Conservation (phyloP, 129 eudicot species). For the Pulicaria dysenterica region DNA sequence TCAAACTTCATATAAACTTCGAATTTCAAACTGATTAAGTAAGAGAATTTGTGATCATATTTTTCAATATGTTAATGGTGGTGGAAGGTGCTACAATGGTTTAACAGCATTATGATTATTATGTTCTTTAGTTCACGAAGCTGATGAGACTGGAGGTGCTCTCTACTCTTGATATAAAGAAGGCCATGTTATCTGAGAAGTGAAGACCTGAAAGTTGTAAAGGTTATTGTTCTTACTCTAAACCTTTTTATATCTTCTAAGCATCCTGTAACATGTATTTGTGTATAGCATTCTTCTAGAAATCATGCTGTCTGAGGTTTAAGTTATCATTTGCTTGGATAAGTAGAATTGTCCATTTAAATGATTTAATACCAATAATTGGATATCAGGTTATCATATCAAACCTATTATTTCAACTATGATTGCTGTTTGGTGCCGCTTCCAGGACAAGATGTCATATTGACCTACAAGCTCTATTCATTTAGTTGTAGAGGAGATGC, state of each 20-base stretch:
- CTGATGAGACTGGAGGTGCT: slow-evolving; percentile 68
- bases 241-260: slow-evolving; percentile 20
- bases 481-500: slow-evolving; percentile 21
- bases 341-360: background rate
- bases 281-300: background rate
- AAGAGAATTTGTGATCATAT: slow-evolving; percentile 2
- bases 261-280: background rate
- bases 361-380: background rate
- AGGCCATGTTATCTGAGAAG: slow-evolving; percentile 29
- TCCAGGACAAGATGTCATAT: slow-evolving; percentile 14
- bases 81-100: background rate
- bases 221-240: slow-evolving; percentile 39
- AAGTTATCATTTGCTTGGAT: background rate
- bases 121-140: slow-evolving; percentile 63
- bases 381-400: slow-evolving; percentile 6
- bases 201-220: slow-evolving; percentile 21
- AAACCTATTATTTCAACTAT: background rate
- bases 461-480: slow-evolving; percentile 20
- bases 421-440: slow-evolving; percentile 6
- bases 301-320: slow-evolving; percentile 15
- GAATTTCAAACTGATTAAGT: background rate
- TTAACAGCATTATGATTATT: background rate
- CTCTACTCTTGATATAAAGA: slow-evolving; percentile 42
- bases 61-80: background rate
- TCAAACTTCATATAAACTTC: background rate